phyloP scores from a whole-genome alignment of 2,329 filamentous ascomycete genomes.

The Sphaceloma murrayae region DNA sequence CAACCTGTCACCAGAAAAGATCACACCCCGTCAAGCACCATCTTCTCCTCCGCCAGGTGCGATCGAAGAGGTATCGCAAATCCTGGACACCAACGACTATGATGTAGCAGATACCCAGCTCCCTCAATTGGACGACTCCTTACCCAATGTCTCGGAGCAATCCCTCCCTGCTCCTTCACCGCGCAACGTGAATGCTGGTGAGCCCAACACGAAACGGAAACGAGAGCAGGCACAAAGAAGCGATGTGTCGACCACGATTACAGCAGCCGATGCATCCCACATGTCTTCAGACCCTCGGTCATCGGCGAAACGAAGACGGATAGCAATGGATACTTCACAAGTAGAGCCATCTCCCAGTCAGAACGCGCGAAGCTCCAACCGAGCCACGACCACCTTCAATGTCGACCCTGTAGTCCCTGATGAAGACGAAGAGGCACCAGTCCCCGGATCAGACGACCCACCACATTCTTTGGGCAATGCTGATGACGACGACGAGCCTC shows the following conservation, averaged over 20 bases:
- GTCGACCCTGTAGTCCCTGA: no score
- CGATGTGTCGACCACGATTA: constrained; percentile 1
- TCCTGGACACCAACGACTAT: constrained; percentile 11
- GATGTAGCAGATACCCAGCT: background rate
- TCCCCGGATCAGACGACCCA: no score
- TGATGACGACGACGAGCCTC: constrained; percentile 10
- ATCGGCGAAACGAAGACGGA: constrained; percentile 10
- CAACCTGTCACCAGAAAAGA: constrained; percentile 12
- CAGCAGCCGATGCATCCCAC: background rate
- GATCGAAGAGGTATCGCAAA: constrained; percentile 14
- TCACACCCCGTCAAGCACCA: constrained; percentile 1
- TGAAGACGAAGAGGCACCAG: no score
- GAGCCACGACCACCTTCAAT: constrained; percentile 12
- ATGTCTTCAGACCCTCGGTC: background rate
- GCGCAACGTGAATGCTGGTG: constrained; percentile 4
- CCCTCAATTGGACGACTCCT: constrained; percentile 7
- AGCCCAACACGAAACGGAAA: constrained; percentile 15
- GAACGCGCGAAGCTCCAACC: background rate
- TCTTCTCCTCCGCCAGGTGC: constrained; percentile 7
- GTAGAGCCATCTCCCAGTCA: constrained; percentile 12
- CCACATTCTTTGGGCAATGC: no score
- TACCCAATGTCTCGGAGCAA: constrained; percentile 14
- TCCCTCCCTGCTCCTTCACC: constrained; percentile 12
- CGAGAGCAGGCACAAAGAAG: constrained; percentile 9
- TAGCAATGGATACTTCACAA: background rate